Conservation (phyloP, 306 rosid species). For the Rubus parviflorus region DNA sequence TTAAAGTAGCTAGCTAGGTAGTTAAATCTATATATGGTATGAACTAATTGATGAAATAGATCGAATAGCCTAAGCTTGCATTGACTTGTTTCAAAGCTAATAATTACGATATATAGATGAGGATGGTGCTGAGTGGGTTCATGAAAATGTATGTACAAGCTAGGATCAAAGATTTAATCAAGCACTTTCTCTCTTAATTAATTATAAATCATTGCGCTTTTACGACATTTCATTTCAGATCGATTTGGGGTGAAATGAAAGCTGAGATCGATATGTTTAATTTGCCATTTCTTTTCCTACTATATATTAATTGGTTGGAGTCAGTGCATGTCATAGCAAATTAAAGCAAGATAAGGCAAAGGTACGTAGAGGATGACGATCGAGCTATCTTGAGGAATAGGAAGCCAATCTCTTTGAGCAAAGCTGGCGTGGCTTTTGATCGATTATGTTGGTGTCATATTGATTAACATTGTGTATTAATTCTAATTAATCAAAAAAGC, state of each 20-base stretch:
- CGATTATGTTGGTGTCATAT: slow-evolving; percentile 2
- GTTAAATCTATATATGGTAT: background rate
- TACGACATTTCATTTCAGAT: background rate
- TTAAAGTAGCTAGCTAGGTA: background rate
- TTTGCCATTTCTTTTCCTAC: background rate
- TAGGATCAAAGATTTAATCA: background rate
- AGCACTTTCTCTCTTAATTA: background rate
- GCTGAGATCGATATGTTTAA: background rate
- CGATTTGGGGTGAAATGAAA: background rate
- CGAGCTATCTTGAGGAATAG: background rate
- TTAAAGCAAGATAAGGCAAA: slow-evolving; percentile 11
- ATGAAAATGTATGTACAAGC: background rate
- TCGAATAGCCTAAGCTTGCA: background rate
- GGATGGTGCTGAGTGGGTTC: background rate
- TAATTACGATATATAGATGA: background rate
- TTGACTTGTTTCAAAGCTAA: background rate
- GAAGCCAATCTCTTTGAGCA: background rate
- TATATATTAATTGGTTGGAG: background rate
- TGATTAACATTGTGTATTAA: background rate
- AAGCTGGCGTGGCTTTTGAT: background rate
- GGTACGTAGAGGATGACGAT: background rate
- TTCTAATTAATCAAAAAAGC: background rate
- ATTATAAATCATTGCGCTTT: background rate
- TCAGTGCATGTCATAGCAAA: slow-evolving; percentile 16
- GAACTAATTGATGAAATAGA: background rate